Conservation (phyloP, 148 eudicot genomes). For the Hydrangea macrophylla region DNA sequence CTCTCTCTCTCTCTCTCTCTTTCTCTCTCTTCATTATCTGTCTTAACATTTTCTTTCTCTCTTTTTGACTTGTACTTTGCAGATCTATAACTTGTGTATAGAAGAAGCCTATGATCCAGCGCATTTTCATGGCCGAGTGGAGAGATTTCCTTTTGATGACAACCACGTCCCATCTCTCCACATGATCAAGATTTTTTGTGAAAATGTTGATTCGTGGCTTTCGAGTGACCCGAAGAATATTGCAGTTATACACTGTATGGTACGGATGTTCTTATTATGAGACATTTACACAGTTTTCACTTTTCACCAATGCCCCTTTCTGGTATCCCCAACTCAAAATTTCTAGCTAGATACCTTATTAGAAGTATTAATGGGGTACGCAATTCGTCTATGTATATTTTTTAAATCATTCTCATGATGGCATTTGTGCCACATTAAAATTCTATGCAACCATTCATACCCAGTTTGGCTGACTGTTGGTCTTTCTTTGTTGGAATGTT, state of each 20-base stretch:
- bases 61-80: slow-evolving; percentile 4
- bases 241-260: slow-evolving; percentile 67
- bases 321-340: neutral
- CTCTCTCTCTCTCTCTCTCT: slow-evolving; percentile 11
- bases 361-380: neutral
- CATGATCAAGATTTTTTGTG: slow-evolving; percentile 55
- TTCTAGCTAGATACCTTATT: neutral
- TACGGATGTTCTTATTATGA: neutral
- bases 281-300: neutral
- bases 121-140: slow-evolving; percentile 58
- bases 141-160: slow-evolving; percentile 61
- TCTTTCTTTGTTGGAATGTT: neutral
- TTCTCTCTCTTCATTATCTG: no score
- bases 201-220: slow-evolving; percentile 57
- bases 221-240: slow-evolving; percentile 48
- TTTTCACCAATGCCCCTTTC: neutral
- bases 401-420: neutral
- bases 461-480: neutral
- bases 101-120: slow-evolving; percentile 56
- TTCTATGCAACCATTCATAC: neutral
- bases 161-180: slow-evolving; percentile 55
- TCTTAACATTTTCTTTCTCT: neutral
- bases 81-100: slow-evolving; percentile 63
- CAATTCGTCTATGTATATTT: neutral
- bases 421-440: neutral